Evolutionary conservation across 306 rosid species (phyloP), one percentile per base, ranked within the genome.

Genomic region (Citrullus mucosospermus): DNA sequence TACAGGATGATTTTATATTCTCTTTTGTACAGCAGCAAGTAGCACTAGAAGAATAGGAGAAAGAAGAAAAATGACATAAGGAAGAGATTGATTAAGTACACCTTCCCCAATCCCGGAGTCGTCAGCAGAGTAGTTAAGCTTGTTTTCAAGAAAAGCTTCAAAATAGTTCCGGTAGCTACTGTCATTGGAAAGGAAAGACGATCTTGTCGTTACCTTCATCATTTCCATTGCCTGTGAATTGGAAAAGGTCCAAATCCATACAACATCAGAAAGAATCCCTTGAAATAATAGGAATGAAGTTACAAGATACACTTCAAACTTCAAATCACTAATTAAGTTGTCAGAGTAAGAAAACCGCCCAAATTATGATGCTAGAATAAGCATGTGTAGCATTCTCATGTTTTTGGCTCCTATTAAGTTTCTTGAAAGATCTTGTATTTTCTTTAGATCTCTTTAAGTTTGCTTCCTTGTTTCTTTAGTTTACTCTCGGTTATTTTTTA

Each of bases 221-320:
- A 88, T 89, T 84, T 94, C 97, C 98, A 94, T 94, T 73, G 98
- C 98, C 98, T 94, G 90, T 14, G 68, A 50, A 71, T 50, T 25
- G 10, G 50, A 61, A 62, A 63, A 65, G 10, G 79, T 56, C 43
- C 48, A 15, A 18, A 82, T 22, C 22, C 54, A 63, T 78, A 81
- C 61, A 41, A 4, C 18, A 41, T 10, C 18, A 20, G 54, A 68
- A 38, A 39, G n/a, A 15, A 63, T 16, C 69, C 22, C 44, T 32
- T 60, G 8, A 60, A 28, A 60, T 60, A 25, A 12, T 60, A 60
- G 17, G 28, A 12, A 60, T 60, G 39, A 11, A 28, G 70, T 63
- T 63, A 34, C 43, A 34, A 17, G 13, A 17, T 7, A 38, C 15
- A 14, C 12, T 36, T 36, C 72, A 65, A 36, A 36, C 72, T 65